Evolutionary conservation across 257 asterid genomes (phyloP), one percentile per base, ranked within the genome.

Genomic region (Solanum sejunctum): DNA sequence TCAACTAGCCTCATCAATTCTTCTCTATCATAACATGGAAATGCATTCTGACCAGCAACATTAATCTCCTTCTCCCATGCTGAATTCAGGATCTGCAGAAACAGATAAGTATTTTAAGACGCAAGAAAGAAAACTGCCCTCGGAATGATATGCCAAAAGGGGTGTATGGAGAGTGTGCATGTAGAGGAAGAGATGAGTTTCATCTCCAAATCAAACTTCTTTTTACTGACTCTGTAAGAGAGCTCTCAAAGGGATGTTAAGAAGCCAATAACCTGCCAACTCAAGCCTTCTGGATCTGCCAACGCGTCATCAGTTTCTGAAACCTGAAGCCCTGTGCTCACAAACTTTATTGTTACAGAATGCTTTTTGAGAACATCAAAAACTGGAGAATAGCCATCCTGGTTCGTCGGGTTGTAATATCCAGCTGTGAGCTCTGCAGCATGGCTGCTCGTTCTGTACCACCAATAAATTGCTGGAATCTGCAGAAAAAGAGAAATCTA

Each of bases 391-490:
- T 92, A 93, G 20, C 97, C 96, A 56, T 93, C 94, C 83, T 85
- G 93, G 87, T 93, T 91, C 11, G 90, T 86, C 28, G 94, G 88
- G 89, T 93, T 93, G 85, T 26, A 26, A 26, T 26, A 26, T 26
- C 26, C 26, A 26, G 26, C 26, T 26, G 26, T 26, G 26, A 93
- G 93, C 89, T 93, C 96, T 15, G 96, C 94, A 55, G 97, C 94
- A 86, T 93, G 97, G 87, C 97, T 93, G 36, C 89, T 80, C 18
- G 94, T 91, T 89, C 89, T 91, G 85, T 91, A 93, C 97, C 96
- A 93, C 97, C 97, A 93, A 89, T 89, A 85, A 49, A 92, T 87
- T 49, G 93, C 89, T 36, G 97, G 95, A 91, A 93, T 84, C 97
- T 93, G 84, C 85, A 90, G 71, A 28, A 75, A 15, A 73, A 57